phyloP scores from a whole-genome alignment of 495 filamentous ascomycete species.

The Aspergillus heteromorphus region DNA sequence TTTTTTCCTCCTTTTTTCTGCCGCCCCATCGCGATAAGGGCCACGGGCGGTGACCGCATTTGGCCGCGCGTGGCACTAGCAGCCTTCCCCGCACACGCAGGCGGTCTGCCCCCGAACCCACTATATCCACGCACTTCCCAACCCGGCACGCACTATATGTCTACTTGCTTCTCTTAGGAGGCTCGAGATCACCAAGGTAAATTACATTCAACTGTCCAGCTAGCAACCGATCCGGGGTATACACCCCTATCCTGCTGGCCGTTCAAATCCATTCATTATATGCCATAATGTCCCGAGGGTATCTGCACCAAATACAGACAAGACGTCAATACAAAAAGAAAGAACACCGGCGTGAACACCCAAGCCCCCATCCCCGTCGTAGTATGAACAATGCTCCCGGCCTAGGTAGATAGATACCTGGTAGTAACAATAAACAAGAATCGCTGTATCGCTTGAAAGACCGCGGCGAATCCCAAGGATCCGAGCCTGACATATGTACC shows the following conservation, averaged over 20 bases:
- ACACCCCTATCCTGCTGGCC: not conserved
- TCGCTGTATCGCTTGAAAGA: not conserved
- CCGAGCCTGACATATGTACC: conserved; percentile 2
- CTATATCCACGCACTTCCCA: conserved; percentile 7
- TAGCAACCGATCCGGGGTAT: not conserved
- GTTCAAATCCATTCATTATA: conserved; percentile 18
- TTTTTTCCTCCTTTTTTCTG: conserved; percentile 7
- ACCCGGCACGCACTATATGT: conserved; percentile 5
- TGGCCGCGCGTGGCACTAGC: conserved; percentile 6
- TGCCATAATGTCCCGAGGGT: conserved; percentile 18
- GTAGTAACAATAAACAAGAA: conserved; percentile 3
- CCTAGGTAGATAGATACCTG: not conserved
- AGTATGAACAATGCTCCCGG: conserved; percentile 16
- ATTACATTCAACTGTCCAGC: not conserved
- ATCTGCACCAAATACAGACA: conserved; percentile 20
- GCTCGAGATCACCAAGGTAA: too few relatives aligned
- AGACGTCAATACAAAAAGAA: conserved; percentile 11
- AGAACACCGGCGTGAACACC: not conserved
- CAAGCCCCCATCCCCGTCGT: conserved; percentile 3
- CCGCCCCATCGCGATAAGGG: conserved; percentile 19
- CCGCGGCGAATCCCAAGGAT: not conserved
- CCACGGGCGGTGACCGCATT: conserved; percentile 4
- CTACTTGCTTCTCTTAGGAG: too few relatives aligned
- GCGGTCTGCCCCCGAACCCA: not conserved
- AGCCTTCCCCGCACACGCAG: not conserved